These are phyloP conservation scores for Didymella lethalis DNA, from an alignment of 2,329 filamentous ascomycete genomes.

Conservation along the genomic window DNA sequence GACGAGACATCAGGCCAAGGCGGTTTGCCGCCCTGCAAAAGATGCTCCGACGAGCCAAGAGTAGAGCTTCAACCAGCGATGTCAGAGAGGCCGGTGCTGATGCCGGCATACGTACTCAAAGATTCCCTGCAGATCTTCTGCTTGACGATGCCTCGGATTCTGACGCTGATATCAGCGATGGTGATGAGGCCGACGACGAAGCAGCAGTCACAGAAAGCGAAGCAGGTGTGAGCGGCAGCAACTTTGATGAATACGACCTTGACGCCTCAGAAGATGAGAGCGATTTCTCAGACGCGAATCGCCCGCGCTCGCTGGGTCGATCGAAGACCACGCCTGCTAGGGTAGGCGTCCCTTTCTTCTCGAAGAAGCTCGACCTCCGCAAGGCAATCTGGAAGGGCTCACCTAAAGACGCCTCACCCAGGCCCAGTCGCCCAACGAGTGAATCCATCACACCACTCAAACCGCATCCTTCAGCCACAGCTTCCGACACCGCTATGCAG, in stretches of 20 bases:
- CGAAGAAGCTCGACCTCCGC: constrained; percentile 38
- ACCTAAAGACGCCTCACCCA: constrained; percentile 22
- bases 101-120: constrained; percentile 78
- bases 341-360: constrained; percentile 37
- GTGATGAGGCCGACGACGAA: constrained; percentile 39
- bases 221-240: constrained; percentile 40
- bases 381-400: constrained; percentile 39
- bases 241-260: constrained; percentile 47
- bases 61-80: constrained; percentile 57
- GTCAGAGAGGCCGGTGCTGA: constrained; percentile 66
- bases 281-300: constrained; percentile 19
- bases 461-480: constrained; percentile 34
- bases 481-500: constrained; percentile 42
- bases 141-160: constrained; percentile 2
- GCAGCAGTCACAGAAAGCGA: constrained; percentile 44
- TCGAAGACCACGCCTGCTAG: constrained; percentile 33
- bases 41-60: constrained; percentile 68
- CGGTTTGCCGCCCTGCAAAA: constrained; percentile 67
- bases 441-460: constrained; percentile 36
- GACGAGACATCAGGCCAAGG: constrained; percentile 52
- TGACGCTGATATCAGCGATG: constrained; percentile 51
- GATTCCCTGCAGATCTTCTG: constrained; percentile 69
- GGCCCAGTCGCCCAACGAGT: constrained; percentile 25
- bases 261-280: constrained; percentile 44
- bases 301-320: constrained; percentile 26